phyloP scores from a whole-genome alignment of 1,139 yeast species.

The Magnusiomyces magnusii region DNA sequence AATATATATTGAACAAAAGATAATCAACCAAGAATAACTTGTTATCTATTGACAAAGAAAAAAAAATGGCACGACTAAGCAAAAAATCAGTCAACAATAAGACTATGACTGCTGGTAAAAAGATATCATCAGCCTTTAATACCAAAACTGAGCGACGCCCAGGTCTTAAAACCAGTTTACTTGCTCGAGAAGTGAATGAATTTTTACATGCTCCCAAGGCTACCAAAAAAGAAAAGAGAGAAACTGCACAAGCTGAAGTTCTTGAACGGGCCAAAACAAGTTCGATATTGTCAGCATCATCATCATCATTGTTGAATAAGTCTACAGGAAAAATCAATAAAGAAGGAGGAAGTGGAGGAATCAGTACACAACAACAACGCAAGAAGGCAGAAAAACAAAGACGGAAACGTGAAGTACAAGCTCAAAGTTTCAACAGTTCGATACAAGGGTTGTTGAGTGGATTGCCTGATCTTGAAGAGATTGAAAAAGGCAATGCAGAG shows the following conservation, averaged over 20 bases:
- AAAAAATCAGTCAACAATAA: conserved; percentile 10
- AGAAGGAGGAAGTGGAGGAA: neutral
- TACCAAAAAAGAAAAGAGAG: conserved; percentile 28
- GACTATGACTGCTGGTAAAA: neutral
- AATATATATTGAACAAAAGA: too few relatives aligned
- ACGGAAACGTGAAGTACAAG: neutral
- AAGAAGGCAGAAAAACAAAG: conserved; percentile 1
- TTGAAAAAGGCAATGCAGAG: neutral
- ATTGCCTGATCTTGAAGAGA: conserved; percentile 1
- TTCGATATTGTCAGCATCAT: neutral
- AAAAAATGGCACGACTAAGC: conserved; percentile 16
- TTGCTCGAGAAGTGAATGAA: conserved; percentile 20
- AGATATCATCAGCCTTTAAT: neutral
- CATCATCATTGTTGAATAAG: neutral
- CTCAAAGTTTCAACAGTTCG: neutral
- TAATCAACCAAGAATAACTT: neutral
- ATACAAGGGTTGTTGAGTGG: conserved; percentile 1
- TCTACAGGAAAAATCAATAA: neutral
- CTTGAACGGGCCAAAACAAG: neutral
- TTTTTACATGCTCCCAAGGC: conserved; percentile 24
- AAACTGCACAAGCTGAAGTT: conserved; percentile 40
- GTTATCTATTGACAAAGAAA: too few relatives aligned
- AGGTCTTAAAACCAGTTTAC: conserved; percentile 10
- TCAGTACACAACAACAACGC: neutral
- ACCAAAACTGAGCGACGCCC: conserved; percentile 2